A percentile compares a stretch with the other conserved stretches of the same genome.
These are phyloP conservation scores for Salvia hispanica DNA, from an alignment of 257 asterid genomes.

Conservation along the genomic window DNA sequence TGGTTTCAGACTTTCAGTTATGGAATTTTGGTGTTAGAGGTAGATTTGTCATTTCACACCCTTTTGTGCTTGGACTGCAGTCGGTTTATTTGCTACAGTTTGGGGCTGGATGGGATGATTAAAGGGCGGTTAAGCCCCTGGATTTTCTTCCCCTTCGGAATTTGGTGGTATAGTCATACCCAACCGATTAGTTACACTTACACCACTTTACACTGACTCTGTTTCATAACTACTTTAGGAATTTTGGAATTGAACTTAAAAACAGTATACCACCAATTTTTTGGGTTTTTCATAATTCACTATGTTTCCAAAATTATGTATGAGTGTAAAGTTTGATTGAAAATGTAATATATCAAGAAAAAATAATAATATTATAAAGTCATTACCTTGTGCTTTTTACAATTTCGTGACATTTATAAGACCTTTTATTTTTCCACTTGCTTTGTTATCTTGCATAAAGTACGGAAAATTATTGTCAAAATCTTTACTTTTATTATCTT, in stretches of 20 bases:
- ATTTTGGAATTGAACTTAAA: constrained; percentile 9
- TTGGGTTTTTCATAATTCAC: neutral
- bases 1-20: constrained; percentile 15
- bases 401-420: constrained; percentile 7
- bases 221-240: constrained; percentile 1
- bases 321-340: constrained; percentile 8
- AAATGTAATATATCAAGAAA: constrained; percentile 8
- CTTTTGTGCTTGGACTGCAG: constrained; percentile 30
- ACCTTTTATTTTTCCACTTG: constrained; percentile 3
- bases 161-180: constrained; percentile 29
- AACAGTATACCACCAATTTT: neutral
- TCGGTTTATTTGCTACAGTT: constrained; percentile 6
- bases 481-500: neutral
- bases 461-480: neutral
- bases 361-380: neutral
- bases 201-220: constrained; percentile 24
- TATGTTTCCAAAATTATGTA: neutral
- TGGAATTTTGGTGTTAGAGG: constrained; percentile 33
- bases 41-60: constrained; percentile 39
- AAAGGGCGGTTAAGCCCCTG: constrained; percentile 44
- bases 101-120: constrained; percentile 31
- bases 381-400: neutral
- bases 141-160: constrained; percentile 21
- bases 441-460: neutral
- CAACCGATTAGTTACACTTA: constrained; percentile 29